Conservation (phyloP, 768 basidiomycete genomes). For the Kockovaella imperatae region DNA sequence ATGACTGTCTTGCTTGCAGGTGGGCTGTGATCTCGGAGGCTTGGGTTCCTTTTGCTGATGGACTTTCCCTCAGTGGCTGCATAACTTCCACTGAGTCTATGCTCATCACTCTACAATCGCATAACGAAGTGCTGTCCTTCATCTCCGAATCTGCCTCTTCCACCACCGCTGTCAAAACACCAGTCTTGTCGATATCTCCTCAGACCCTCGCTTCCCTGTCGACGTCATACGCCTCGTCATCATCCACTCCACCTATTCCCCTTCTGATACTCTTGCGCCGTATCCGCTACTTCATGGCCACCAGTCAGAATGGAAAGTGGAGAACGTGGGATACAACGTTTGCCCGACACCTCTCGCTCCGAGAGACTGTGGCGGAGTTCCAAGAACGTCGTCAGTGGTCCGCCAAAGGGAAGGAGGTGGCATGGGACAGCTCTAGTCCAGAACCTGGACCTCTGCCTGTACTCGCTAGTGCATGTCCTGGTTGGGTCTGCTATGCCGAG, state of each 20-base stretch:
- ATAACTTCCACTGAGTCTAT: constrained; percentile 98
- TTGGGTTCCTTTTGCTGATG: neutral
- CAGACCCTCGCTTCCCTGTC: constrained; percentile 77
- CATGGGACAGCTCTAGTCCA: neutral
- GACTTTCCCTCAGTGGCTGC: constrained; percentile 61
- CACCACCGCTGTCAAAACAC: constrained; percentile 47
- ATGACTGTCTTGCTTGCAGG: constrained; percentile 98
- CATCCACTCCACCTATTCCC: constrained; percentile 36
- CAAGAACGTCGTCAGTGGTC: constrained; percentile 54
- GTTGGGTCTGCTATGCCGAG: constrained; percentile 99
- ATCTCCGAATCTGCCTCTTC: constrained; percentile 46
- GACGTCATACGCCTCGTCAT: constrained; percentile 47
- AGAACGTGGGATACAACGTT: constrained; percentile 87
- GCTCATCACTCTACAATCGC: constrained; percentile 90
- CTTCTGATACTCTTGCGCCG: constrained; percentile 57
- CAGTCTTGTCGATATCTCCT: constrained; percentile 80
- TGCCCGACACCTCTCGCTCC: constrained; percentile 73
- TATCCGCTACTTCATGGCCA: constrained; percentile 42
- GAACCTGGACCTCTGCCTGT: constrained; percentile 58
- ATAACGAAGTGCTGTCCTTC: constrained; percentile 79
- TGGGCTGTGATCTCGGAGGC: constrained; percentile 46
- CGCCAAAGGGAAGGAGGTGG: constrained; percentile 23
- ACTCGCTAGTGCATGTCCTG: constrained; percentile 92
- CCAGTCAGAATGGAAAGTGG: constrained; percentile 30
- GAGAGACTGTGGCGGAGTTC: constrained; percentile 76